Percentiles rank a stretch among this genome's conserved stretches.
Conservation (phyloP, 441 rosid genomes). For the Croton laevigatus region DNA sequence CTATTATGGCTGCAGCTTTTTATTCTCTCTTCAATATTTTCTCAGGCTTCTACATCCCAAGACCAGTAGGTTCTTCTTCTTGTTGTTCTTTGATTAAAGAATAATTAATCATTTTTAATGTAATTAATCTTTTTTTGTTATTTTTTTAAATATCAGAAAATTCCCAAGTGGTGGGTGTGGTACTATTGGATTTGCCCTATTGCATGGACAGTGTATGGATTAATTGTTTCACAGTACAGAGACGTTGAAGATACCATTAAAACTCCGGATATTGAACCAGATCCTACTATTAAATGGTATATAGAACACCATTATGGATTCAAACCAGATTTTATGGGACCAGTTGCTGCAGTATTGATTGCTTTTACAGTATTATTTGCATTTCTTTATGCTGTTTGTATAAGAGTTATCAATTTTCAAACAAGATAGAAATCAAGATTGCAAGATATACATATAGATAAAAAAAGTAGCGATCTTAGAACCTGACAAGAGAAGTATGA, state of each 20-base stretch:
- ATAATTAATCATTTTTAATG: too few relatives aligned
- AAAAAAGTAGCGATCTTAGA: too few relatives aligned
- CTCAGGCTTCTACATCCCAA: conserved; percentile 90
- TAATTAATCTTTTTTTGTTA: background rate
- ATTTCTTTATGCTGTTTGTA: conserved; percentile 61
- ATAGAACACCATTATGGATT: conserved; percentile 51
- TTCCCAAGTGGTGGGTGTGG: too few relatives aligned
- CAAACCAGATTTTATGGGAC: conserved; percentile 61
- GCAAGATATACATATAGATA: too few relatives aligned
- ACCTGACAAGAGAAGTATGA: too few relatives aligned
- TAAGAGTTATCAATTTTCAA: conserved; percentile 71
- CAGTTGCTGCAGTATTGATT: conserved; percentile 64
- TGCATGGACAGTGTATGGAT: too few relatives aligned
- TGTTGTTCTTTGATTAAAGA: background rate
- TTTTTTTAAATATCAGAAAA: conserved; percentile 41
- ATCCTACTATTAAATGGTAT: conserved; percentile 45
- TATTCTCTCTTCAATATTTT: conserved; percentile 84
- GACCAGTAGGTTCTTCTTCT: conserved; percentile 50
- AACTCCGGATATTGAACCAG: conserved; percentile 37
- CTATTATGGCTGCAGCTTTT: conserved; percentile 78
- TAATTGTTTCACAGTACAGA: too few relatives aligned
- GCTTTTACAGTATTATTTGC: conserved; percentile 69
- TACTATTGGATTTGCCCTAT: too few relatives aligned
- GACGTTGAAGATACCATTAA: conserved; percentile 42
- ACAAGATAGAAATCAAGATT: conserved; percentile 37